A percentile compares a stretch with the other conserved stretches of the same genome.
phyloP scores from a whole-genome alignment of 2,329 filamentous ascomycete species.

The Cadophora gregata region DNA sequence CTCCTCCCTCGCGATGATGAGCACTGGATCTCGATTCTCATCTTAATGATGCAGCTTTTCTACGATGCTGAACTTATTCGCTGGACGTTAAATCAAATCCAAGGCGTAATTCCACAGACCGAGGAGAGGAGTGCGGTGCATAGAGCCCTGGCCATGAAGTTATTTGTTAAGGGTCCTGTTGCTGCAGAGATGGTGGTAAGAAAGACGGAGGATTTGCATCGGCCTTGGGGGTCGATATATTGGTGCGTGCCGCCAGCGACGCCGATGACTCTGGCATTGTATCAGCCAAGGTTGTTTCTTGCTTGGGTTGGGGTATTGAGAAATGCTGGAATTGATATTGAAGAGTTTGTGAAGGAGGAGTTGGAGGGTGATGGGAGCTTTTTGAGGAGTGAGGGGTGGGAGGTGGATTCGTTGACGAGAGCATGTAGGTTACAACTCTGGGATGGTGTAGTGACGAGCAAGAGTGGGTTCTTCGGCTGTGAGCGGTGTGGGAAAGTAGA shows the following conservation, averaged over 20 bases:
- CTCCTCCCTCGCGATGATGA: not conserved
- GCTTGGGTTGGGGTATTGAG: slow-evolving; percentile 15
- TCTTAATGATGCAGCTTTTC: not conserved
- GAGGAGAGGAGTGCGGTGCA: not conserved
- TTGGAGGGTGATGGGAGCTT: not conserved
- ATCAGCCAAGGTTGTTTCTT: slow-evolving; percentile 15
- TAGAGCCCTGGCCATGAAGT: slow-evolving; percentile 14
- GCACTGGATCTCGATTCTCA: not conserved
- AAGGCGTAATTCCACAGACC: not conserved
- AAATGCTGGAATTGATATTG: slow-evolving; percentile 7
- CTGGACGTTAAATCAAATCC: not conserved
- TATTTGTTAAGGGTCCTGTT: slow-evolving; percentile 7
- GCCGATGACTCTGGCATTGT: slow-evolving; percentile 22
- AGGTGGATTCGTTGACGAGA: not conserved
- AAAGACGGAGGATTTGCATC: slow-evolving; percentile 21
- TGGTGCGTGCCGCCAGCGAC: not conserved
- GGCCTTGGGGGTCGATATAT: not conserved
- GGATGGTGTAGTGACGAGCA: too few species aligned
- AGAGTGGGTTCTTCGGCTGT: not conserved
- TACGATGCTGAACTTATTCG: not conserved
- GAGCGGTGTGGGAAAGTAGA: slow-evolving; percentile 18
- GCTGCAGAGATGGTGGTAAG: slow-evolving; percentile 10
- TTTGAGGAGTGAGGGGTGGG: slow-evolving; percentile 18
- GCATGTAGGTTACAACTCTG: not conserved
- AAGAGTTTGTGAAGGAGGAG: slow-evolving; percentile 19